Conservation (phyloP, 2,329 filamentous ascomycete species). For the Tetracladium maxilliforme region DNA sequence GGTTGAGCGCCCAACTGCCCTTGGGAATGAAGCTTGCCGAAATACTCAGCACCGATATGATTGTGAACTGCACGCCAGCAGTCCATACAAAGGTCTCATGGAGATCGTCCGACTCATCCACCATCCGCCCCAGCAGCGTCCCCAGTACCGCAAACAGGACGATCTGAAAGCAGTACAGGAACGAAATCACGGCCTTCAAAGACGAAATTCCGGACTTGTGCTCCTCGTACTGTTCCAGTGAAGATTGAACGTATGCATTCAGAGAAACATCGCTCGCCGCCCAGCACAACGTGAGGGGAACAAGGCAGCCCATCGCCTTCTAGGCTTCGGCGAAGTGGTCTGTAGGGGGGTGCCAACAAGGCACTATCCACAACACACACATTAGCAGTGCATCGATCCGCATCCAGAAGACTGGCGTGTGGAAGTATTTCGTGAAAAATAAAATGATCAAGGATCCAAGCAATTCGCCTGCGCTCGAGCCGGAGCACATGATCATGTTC, state of each 20-base stretch:
- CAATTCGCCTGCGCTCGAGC: conserved; percentile 33
- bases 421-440: conserved; percentile 29
- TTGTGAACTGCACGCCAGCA: conserved; percentile 29
- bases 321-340: conserved; percentile 26
- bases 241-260: conserved; percentile 33
- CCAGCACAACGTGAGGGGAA: conserved; percentile 32
- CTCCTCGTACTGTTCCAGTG: conserved; percentile 25
- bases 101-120: conserved; percentile 22
- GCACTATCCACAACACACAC: conserved; percentile 31
- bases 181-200: conserved; percentile 33
- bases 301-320: conserved; percentile 27
- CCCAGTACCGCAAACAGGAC: conserved; percentile 27
- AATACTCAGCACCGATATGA: conserved; percentile 24
- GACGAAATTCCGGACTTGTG: conserved; percentile 29
- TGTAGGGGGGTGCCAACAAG: conserved; percentile 25
- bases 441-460: conserved; percentile 31
- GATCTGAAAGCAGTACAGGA: conserved; percentile 33
- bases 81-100: conserved; percentile 24
- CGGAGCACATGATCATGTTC: conserved; percentile 33
- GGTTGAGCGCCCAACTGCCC: conserved; percentile 26
- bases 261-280: conserved; percentile 34
- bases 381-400: conserved; percentile 28
- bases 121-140: conserved; percentile 27
- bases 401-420: conserved; percentile 34
- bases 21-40: conserved; percentile 28